These are phyloP conservation scores for Cerrena zonata DNA, from an alignment of 1,284 basidiomycete genomes.

Conservation along the genomic window DNA sequence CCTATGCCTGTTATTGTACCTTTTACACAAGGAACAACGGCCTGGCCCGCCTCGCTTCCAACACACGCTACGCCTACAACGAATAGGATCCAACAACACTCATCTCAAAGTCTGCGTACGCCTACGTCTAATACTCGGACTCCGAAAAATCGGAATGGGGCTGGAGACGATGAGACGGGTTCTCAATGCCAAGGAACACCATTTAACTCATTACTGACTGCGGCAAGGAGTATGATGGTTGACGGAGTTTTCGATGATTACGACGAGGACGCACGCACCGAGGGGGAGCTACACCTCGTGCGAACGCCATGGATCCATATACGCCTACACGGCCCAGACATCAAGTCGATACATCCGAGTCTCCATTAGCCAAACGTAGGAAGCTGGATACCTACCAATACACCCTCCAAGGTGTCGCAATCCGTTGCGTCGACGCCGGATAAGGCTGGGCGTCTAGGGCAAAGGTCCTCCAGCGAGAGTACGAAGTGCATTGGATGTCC, in stretches of 20 bases:
- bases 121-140: background rate
- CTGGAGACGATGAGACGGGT: background rate
- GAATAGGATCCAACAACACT: background rate
- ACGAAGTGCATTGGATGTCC: conserved; percentile 53
- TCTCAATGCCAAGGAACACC: background rate
- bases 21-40: background rate
- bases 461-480: conserved; percentile 11
- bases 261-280: conserved; percentile 10
- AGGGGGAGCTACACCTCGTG: background rate
- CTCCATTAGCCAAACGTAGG: conserved; percentile 2
- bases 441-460: no score
- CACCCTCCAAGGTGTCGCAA: background rate
- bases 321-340: background rate
- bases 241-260: conserved; percentile 34
- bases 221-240: conserved; percentile 52
- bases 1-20: background rate
- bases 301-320: background rate
- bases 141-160: background rate
- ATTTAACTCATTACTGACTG: conserved; percentile 51
- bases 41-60: background rate
- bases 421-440: background rate
- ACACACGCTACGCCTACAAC: background rate
- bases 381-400: background rate
- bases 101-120: background rate
- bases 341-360: background rate